Evolutionary conservation across 2,329 filamentous ascomycete genomes (phyloP), one percentile per base, ranked within the genome.

Genomic region (Alternaria sp.): DNA sequence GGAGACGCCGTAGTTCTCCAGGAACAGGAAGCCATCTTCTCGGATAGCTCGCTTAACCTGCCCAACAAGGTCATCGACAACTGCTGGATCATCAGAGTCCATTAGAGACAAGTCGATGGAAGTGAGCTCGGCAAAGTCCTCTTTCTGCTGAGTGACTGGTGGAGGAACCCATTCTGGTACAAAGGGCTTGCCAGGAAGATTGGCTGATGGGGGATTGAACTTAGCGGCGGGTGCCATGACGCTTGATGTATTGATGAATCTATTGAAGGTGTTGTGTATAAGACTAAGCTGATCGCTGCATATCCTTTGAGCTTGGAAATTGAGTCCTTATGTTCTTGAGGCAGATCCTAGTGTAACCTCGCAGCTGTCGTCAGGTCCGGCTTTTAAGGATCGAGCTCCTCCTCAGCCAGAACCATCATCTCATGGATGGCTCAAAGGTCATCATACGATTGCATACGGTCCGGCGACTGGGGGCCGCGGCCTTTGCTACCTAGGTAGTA

Each of bases 1-100:
- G 1, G 81, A 83, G 24, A 85, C 69, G 16, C 83, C 83, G 59
- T 85, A 84, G 69, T 86, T 83, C 62, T 83, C 80, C 0, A 85
- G 72, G 67, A 84, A 84, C 5, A 77, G 63, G 54, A 77, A 76
- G 1, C 74, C 75, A 43, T 77, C 75, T 12, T 76, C 70, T 8
- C 69, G 68, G 28, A 77, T 76, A 6, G 75, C 75, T 14, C 53
- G 65, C 61, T 75, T 76, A 18, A 75, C 72, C 30, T 80, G 77
- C 43, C 81, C 67, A 4, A 85, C 77, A 3, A 85, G 77, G 2
- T 75, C 62, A 16, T 81, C 76, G 2, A 84, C 81, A 0, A 83
- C 79, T 16, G 2, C 57, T 20, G 70, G 71, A 30, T 76, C 70
- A 11, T 74, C 66, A 9, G 71, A 75, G 46, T 77, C 73, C 14